Conservation (phyloP, 1,284 basidiomycete genomes). For the Apiotrichum gracile region DNA sequence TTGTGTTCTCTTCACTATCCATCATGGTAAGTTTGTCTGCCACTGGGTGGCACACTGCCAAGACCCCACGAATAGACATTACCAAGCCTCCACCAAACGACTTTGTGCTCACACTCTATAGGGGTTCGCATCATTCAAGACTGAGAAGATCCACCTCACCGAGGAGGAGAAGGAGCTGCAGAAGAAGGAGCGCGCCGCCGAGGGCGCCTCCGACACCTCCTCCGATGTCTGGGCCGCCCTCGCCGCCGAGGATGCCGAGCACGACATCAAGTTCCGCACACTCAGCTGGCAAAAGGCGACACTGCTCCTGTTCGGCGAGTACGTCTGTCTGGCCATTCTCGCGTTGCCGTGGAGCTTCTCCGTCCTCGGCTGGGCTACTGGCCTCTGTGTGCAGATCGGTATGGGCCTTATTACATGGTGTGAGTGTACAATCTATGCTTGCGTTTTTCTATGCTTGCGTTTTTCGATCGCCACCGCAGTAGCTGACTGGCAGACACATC, state of each 20-base stretch:
- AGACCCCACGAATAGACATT: too few species aligned
- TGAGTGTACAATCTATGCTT: slow-evolving; percentile 23
- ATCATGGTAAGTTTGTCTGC: too few species aligned
- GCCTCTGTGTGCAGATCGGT: slow-evolving; percentile 56
- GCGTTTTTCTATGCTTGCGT: too few species aligned
- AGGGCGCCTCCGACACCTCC: background rate
- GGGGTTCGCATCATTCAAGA: too few species aligned
- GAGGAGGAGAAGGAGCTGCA: background rate
- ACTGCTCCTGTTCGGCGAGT: slow-evolving; percentile 42
- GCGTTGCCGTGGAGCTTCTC: slow-evolving; percentile 39
- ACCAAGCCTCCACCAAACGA: too few species aligned
- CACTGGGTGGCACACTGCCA: too few species aligned
- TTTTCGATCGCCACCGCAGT: too few species aligned
- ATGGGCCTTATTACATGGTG: slow-evolving; percentile 50
- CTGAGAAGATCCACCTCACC: background rate
- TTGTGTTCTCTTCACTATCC: too few species aligned
- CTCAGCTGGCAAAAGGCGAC: slow-evolving; percentile 43
- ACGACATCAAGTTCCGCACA: slow-evolving; percentile 33
- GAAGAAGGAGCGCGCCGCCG: background rate
- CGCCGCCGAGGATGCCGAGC: slow-evolving; percentile 30
- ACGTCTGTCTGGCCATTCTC: slow-evolving; percentile 46
- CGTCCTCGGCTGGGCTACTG: slow-evolving; percentile 39
- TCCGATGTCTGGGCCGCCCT: slow-evolving; percentile 24
- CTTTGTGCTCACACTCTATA: background rate
- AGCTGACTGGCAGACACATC: slow-evolving; percentile 30